phyloP scores from a whole-genome alignment of 768 basidiomycete genomes.

The Suillus subalutaceus region DNA sequence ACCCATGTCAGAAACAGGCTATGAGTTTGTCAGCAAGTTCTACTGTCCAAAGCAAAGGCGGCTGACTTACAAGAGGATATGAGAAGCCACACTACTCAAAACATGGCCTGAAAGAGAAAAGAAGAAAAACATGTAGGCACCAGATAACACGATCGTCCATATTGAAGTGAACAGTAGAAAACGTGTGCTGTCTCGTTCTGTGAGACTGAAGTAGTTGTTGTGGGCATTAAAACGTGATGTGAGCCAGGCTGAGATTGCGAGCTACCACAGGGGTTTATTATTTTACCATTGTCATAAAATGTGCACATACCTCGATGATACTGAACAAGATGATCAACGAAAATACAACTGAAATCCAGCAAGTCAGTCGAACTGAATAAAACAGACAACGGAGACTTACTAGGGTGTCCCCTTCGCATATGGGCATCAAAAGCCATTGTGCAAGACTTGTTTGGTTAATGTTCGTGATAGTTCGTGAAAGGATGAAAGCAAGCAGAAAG shows the following conservation, averaged over 20 bases:
- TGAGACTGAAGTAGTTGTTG: conserved; percentile 50
- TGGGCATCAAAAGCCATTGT: conserved; percentile 42
- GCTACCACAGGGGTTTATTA: conserved; percentile 36
- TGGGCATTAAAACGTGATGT: conserved; percentile 59
- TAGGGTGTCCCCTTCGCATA: conserved; percentile 57
- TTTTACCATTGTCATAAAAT: background rate
- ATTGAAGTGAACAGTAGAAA: conserved; percentile 71
- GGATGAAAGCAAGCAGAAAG: conserved; percentile 21
- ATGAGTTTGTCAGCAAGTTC: conserved; percentile 2
- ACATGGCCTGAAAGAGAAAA: conserved; percentile 47
- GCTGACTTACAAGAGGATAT: conserved; percentile 61
- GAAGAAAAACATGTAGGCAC: conserved; percentile 58
- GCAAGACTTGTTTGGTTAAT: conserved; percentile 18
- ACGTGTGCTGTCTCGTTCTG: conserved; percentile 63
- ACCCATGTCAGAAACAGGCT: conserved; percentile 76
- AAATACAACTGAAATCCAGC: conserved; percentile 49
- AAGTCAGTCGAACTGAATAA: conserved; percentile 7
- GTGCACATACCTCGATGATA: conserved; percentile 59
- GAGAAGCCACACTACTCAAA: conserved; percentile 63
- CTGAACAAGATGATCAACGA: conserved; percentile 58
- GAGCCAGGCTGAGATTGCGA: conserved; percentile 75
- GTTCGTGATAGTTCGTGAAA: conserved; percentile 26
- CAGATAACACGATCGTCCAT: conserved; percentile 67
- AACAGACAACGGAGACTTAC: conserved; percentile 36
- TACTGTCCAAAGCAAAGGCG: conserved; percentile 7